Base-by-base conservation (phyloP, 768 basidiomycete genomes). In the Lactarius pseudohatsudake region DNA sequence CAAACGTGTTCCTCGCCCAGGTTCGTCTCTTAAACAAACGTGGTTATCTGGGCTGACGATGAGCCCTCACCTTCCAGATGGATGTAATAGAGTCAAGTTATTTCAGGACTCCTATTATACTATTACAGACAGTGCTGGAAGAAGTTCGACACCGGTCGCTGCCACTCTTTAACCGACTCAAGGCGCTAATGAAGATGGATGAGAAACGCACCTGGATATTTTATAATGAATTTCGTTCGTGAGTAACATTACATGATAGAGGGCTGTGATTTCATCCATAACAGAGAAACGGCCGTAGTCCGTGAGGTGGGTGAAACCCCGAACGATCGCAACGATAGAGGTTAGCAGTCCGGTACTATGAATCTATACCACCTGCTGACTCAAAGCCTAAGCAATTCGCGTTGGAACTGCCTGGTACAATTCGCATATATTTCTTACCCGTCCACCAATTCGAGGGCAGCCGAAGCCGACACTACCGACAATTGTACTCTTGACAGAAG, bases 101-200 rank as follows among this genome's bases (percentile, higher is more conserved):
- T 1, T 92, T 96, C 72, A 82, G 78, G 0, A 81, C 89, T 0
- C 94, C 96, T 0, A 86, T 98, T 62, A 88, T 99, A 63, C 80
- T 99, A 28, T 84, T 97, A 2, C 96, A 98, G 77, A 99, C 96
- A 0, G 96, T 98, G 2, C 81, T 98, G 61, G 92, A 97, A 70
- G 97, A 99, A 85, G 94, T 98, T 66, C 84, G 96, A 65, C 97
- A 98, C 75, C 85, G 97, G 22, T 94, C 92, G 1, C 78, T 98
- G 30, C 96, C 96, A 4, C 79, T 98, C 18, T 94, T 93, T 78
- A 98, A 95, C 75, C 89, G 96, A 38, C 82, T 99, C 69, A 96
- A 92, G 72, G 85, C 89, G 1, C 81, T 98, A 57, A 82, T 90
- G 36, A 90, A 86, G 68, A 85, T 87, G 70, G 96, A 98, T 64